Conservation (phyloP, 495 filamentous ascomycete species). For the Rhypophila decipiens region DNA sequence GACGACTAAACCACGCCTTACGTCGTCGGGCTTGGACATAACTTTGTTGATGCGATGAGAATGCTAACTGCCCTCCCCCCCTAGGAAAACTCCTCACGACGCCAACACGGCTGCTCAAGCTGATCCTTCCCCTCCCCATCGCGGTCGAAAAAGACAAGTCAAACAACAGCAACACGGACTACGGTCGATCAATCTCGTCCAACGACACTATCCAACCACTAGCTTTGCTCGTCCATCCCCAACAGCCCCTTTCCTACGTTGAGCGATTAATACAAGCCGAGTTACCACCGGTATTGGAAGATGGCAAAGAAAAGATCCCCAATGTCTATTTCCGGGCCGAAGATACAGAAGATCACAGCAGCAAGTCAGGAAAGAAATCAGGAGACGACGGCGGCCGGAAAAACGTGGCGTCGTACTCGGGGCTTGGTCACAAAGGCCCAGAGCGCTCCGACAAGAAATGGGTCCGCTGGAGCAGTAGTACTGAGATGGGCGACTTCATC, state of each 20-base stretch:
- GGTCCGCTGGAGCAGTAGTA: slow-evolving; percentile 85
- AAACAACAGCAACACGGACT: slow-evolving; percentile 36
- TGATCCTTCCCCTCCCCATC: slow-evolving; percentile 74
- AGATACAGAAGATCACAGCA: slow-evolving; percentile 58
- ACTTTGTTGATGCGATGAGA: background rate
- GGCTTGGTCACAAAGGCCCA: slow-evolving; percentile 47
- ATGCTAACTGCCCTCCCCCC: background rate
- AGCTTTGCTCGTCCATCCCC: slow-evolving; percentile 82
- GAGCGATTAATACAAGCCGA: slow-evolving; percentile 89
- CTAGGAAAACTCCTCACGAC: slow-evolving; percentile 85
- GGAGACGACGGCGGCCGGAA: slow-evolving; percentile 16
- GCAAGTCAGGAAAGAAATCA: slow-evolving; percentile 18
- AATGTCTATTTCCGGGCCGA: slow-evolving; percentile 75
- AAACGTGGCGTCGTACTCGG: slow-evolving; percentile 54
- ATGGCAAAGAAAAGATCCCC: slow-evolving; percentile 60
- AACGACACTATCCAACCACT: slow-evolving; percentile 70
- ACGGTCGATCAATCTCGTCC: slow-evolving; percentile 30
- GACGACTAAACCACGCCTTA: no score
- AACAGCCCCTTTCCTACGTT: slow-evolving; percentile 88
- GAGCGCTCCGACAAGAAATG: slow-evolving; percentile 46
- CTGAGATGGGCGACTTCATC: slow-evolving; percentile 93
- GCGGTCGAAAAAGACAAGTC: slow-evolving; percentile 46
- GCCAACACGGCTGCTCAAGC: slow-evolving; percentile 80
- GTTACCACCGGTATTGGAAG: slow-evolving; percentile 61
- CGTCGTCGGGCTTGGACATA: no score